phyloP scores from a whole-genome alignment of 257 asterid species.

The Gynochthodes officinalis region DNA sequence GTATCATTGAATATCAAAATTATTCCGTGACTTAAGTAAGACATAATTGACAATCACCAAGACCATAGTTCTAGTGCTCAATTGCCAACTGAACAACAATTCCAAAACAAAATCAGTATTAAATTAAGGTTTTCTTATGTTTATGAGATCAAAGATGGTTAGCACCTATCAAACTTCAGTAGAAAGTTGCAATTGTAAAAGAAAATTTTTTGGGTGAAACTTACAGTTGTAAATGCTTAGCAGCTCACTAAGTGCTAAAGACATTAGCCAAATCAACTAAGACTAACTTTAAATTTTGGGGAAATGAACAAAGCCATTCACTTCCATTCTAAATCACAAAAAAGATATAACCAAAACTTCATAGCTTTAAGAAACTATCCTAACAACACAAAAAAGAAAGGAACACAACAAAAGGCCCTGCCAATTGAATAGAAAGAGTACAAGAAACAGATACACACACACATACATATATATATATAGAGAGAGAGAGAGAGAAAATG shows the following conservation, averaged over 20 bases:
- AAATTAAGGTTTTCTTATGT: background rate
- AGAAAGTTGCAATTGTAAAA: too few species aligned
- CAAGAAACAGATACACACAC: constrained; percentile 1
- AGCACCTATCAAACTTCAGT: too few species aligned
- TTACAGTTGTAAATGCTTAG: too few species aligned
- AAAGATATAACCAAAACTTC: background rate
- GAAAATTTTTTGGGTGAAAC: too few species aligned
- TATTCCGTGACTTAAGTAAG: background rate
- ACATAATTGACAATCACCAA: background rate
- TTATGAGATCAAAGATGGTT: background rate
- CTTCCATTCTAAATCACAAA: background rate
- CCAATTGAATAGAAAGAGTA: too few species aligned
- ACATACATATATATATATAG: too few species aligned
- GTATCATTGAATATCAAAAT: background rate
- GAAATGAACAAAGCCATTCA: background rate
- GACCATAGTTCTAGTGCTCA: background rate
- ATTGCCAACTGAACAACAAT: background rate
- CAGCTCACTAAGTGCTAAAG: background rate
- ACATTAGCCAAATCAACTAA: background rate
- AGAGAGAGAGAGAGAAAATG: background rate
- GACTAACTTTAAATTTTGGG: background rate
- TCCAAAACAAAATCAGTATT: background rate
- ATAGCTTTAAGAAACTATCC: background rate
- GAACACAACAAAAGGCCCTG: background rate
- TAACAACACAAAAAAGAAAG: background rate